Conservation (phyloP, 2,329 filamentous ascomycete genomes). For the Diaporthe ilicicola region DNA sequence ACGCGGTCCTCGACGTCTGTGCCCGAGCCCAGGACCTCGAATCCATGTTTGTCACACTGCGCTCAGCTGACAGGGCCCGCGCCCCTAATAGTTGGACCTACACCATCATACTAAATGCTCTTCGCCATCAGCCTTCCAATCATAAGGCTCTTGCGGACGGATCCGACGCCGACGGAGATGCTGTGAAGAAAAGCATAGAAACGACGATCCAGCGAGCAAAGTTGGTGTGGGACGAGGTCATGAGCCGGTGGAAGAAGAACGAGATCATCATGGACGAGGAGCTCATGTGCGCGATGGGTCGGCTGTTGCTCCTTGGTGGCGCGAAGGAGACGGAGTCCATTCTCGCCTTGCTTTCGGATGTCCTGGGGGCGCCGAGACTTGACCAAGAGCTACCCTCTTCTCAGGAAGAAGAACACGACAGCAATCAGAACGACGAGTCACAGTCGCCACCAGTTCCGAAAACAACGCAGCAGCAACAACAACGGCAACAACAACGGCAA, state of each 20-base stretch:
- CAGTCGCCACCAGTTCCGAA: background rate
- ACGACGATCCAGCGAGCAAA: slow-evolving; percentile 72
- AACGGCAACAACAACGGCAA: background rate
- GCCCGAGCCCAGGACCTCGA: slow-evolving; percentile 79
- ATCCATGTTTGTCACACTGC: slow-evolving; percentile 78
- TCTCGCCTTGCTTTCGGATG: slow-evolving; percentile 80
- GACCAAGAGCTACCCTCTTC: slow-evolving; percentile 11
- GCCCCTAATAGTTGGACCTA: slow-evolving; percentile 79
- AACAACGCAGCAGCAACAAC: background rate
- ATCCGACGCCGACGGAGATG: slow-evolving; percentile 42
- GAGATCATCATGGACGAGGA: slow-evolving; percentile 78
- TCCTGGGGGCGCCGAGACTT: slow-evolving; percentile 75
- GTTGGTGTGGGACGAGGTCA: slow-evolving; percentile 81
- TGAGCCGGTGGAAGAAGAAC: slow-evolving; percentile 78
- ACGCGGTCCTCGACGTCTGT: slow-evolving; percentile 87
- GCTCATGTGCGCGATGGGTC: slow-evolving; percentile 83
- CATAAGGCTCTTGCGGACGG: slow-evolving; percentile 39
- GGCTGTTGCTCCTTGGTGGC: slow-evolving; percentile 73
- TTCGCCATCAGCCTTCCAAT: slow-evolving; percentile 60
- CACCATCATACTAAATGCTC: slow-evolving; percentile 81
- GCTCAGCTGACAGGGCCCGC: slow-evolving; percentile 72
- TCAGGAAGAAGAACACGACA: slow-evolving; percentile 43
- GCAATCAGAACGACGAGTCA: background rate
- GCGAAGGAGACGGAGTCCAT: slow-evolving; percentile 74
- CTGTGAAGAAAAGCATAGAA: slow-evolving; percentile 43